Evolutionary conservation across 306 rosid genomes (phyloP).

Genomic region (Luffa aegyptiaca): DNA sequence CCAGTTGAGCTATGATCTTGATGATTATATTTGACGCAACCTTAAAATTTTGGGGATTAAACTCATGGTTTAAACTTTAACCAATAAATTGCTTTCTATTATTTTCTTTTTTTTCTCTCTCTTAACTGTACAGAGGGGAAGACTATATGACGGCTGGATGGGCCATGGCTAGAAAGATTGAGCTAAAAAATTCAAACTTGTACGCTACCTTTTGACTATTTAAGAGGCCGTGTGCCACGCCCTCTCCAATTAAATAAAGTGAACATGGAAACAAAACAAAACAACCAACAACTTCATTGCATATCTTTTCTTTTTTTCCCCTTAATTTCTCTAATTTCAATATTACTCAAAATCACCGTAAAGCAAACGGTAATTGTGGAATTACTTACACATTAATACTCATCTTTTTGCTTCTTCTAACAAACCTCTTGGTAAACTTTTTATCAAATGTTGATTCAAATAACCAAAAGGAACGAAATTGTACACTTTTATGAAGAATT

Average conservation of each 20-base stretch:
- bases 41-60: too few species aligned
- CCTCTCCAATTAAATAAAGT: neutral
- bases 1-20: too few species aligned
- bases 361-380: neutral
- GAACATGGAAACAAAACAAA: neutral
- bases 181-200: slow-evolving; percentile 21
- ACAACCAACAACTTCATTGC: neutral
- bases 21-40: too few species aligned
- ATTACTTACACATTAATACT: neutral
- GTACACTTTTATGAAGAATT: neutral
- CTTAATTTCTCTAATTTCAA: neutral
- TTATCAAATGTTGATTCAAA: neutral
- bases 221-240: neutral
- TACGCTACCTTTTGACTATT: slow-evolving; percentile 29
- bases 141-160: neutral
- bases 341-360: neutral
- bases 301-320: neutral
- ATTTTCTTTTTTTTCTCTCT: neutral
- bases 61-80: too few species aligned
- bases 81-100: neutral
- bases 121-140: neutral
- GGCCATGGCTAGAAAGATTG: neutral
- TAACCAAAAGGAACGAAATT: neutral
- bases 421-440: neutral
- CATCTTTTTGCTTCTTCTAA: neutral